A percentile compares a stretch with the other conserved stretches of the same genome.
Conservation (phyloP, 139 green algal genomes). For the Pleodorina starrii region DNA sequence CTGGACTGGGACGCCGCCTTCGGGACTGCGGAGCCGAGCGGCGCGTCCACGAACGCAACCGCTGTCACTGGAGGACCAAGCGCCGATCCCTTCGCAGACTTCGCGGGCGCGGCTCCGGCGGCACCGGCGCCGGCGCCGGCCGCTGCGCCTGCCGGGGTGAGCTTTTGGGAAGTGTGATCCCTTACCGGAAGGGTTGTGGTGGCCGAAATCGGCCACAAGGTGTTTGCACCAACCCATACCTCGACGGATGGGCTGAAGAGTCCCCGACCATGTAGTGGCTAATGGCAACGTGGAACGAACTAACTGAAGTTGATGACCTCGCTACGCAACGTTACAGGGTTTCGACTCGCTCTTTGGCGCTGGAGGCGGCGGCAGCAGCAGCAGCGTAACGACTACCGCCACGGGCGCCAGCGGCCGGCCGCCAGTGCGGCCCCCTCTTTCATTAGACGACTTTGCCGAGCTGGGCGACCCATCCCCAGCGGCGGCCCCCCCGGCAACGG, state of each 20-base stretch:
- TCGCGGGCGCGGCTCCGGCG: background rate
- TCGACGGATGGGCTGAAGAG: no score
- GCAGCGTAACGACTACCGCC: background rate
- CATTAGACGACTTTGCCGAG: conserved; percentile 67
- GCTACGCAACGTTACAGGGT: no score
- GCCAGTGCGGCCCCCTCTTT: background rate
- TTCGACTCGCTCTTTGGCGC: background rate
- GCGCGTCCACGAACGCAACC: background rate
- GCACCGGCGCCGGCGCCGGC: background rate
- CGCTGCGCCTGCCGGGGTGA: background rate
- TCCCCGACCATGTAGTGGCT: no score
- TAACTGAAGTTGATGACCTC: no score
- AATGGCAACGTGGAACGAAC: no score
- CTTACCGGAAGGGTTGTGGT: background rate
- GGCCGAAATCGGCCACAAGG: no score
- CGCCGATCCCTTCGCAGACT: background rate
- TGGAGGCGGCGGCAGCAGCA: background rate
- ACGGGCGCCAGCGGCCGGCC: background rate
- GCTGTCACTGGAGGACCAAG: background rate
- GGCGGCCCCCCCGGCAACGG: background rate
- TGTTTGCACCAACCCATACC: no score
- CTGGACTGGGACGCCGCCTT: background rate
- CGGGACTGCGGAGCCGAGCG: background rate
- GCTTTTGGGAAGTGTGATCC: no score
- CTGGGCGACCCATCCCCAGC: conserved; percentile 40